Evolutionary conservation across 1,139 yeast species (phyloP), one percentile per base, ranked within the genome.

Genomic region (Diutina neorugosa): DNA sequence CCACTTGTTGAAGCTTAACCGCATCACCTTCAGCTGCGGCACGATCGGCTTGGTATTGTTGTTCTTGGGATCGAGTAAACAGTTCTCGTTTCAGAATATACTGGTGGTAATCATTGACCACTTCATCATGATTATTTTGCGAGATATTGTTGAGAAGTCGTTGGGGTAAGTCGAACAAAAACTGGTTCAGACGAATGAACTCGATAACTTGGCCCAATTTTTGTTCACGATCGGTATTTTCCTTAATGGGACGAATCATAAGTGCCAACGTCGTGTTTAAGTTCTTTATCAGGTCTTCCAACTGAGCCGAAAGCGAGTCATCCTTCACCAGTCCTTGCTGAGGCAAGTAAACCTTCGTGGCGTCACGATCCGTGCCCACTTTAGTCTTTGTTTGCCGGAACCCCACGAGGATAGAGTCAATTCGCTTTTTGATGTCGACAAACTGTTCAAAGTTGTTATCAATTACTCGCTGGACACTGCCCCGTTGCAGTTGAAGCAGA

Each of bases 371-470:
- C 52, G 65, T 63, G 56, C 71, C 76, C 2, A 72, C 68, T 52
- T 62, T 61, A 0, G 75, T 69, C 58, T 72, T 72, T 63, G 63
- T 69, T 42, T 60, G 58, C 55, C 67, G 66, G 60, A 74, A 74
- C 11, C 64, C 65, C 14, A 60, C 61, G 57, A 75, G 63, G 2
- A 69, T 65, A 34, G 68, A 65, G 58, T 75, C 79, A 41, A 75
- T 73, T 3, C 73, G 62, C 52, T 85, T 79, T 65, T 93, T 93
- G 54, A 91, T 81, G 60, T 82, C 80, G 52, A 91, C 86, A 59
- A 90, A 89, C 59, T 80, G 76, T 54, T 81, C 78, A 63, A 82
- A 90, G 63, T 91, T 93, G 23, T 79, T 75, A 60, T 86, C 87
- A 7, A 91, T 86, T 40, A 86, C 77, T 16, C 69, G 68, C 58